Percentiles rank a stretch among this genome's conserved stretches.
Conservation (phyloP, 345 rosid genomes). For the Zanthoxylum bungeanum region DNA sequence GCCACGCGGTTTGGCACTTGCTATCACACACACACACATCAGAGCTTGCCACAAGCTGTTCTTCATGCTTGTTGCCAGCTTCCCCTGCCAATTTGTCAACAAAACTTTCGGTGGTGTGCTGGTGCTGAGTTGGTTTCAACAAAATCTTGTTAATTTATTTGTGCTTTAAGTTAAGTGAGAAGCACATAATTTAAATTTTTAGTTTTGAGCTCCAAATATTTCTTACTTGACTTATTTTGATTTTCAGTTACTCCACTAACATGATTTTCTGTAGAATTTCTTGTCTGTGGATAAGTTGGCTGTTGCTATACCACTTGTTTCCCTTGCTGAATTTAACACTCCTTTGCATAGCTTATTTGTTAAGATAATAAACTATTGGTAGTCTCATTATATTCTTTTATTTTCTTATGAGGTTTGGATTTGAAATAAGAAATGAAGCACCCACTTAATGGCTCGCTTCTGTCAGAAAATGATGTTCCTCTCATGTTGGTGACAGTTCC, state of each 20-base stretch:
- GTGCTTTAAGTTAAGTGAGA: too few relatives aligned
- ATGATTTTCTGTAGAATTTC: too few relatives aligned
- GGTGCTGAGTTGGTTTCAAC: too few relatives aligned
- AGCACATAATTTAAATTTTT: background rate
- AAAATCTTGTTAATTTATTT: too few relatives aligned
- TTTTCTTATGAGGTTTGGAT: conserved; percentile 18
- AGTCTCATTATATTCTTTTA: background rate
- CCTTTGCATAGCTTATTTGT: background rate
- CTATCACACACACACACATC: too few relatives aligned
- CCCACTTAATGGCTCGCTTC: conserved; percentile 39
- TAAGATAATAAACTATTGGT: background rate
- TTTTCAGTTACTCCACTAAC: too few relatives aligned
- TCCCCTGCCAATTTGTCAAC: too few relatives aligned
- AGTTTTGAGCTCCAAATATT: background rate
- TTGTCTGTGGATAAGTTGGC: background rate
- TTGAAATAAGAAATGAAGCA: conserved; percentile 51
- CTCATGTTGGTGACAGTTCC: conserved; percentile 78
- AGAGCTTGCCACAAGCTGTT: too few relatives aligned
- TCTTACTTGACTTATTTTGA: background rate
- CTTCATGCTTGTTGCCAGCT: too few relatives aligned
- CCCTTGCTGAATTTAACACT: background rate
- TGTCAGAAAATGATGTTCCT: conserved; percentile 45
- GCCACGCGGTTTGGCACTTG: too few relatives aligned
- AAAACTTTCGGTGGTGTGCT: too few relatives aligned
- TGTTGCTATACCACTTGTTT: background rate